Evolutionary conservation across 148 eudicot species (phyloP).

Genomic region (Hydrangea macrophylla): DNA sequence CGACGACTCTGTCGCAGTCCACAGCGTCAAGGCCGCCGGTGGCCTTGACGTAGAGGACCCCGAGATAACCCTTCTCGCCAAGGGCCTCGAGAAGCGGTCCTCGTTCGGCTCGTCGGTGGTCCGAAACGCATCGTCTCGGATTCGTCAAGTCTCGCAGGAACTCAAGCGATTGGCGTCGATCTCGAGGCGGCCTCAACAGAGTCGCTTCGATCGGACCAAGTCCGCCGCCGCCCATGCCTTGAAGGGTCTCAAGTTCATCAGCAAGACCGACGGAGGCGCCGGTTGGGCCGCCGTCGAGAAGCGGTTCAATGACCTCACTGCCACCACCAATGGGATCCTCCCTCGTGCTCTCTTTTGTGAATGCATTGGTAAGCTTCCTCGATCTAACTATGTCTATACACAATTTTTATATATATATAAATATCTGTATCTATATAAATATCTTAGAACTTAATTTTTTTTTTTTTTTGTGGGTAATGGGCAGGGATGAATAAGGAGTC

Average conservation of each 20-base stretch:
- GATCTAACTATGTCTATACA: too few relatives aligned
- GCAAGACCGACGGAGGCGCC: constrained; percentile 46
- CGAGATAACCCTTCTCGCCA: constrained; percentile 36
- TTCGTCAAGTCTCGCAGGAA: constrained; percentile 51
- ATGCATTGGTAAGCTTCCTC: constrained; percentile 63
- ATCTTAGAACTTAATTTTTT: background rate
- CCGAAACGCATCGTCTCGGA: constrained; percentile 39
- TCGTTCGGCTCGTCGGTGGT: constrained; percentile 34
- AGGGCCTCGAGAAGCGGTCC: constrained; percentile 37
- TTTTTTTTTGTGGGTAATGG: background rate
- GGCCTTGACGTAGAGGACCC: constrained; percentile 48
- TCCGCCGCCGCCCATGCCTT: constrained; percentile 45
- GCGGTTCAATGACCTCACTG: constrained; percentile 37
- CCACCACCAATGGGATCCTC: constrained; percentile 35
- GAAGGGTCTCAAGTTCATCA: constrained; percentile 48
- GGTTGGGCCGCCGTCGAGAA: constrained; percentile 51
- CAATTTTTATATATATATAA: background rate
- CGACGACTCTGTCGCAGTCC: constrained; percentile 53
- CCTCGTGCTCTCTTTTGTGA: constrained; percentile 40
- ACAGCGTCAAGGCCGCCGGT: constrained; percentile 46
- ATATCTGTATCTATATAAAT: background rate
- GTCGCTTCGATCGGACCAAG: constrained; percentile 39
- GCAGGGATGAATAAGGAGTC: constrained; percentile 60
- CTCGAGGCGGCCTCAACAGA: constrained; percentile 18
- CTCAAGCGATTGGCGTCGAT: constrained; percentile 48